Evolutionary conservation across 805 yeast species (phyloP).

Genomic region (Barnettozyma wickerhamii): DNA sequence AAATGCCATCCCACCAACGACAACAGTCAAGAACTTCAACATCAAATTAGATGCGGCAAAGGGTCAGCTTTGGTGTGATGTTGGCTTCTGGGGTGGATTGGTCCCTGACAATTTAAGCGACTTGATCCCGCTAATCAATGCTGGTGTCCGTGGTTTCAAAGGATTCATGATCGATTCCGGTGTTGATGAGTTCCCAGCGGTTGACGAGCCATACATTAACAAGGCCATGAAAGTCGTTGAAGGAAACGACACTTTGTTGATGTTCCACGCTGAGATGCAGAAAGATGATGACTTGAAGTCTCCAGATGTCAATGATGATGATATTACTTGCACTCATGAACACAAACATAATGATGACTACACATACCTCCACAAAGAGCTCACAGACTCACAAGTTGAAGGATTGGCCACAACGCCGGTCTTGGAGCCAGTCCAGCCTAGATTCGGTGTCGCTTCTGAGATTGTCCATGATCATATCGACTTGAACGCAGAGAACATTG

Average conservation of each 20-base stretch:
- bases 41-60: conserved; percentile 73
- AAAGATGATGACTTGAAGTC: no score
- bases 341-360: conserved; percentile 6
- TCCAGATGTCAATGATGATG: conserved; percentile 9
- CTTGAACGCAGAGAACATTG: conserved; percentile 10
- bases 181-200: conserved; percentile 93
- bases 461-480: conserved; percentile 25
- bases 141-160: conserved; percentile 93
- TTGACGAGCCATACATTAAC: conserved; percentile 58
- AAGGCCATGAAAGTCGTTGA: conserved; percentile 62
- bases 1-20: conserved; percentile 94
- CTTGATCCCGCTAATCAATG: conserved; percentile 67
- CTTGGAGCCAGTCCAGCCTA: conserved; percentile 58
- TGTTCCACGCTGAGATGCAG: conserved; percentile 95
- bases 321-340: no score
- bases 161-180: conserved; percentile 92
- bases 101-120: conserved; percentile 73
- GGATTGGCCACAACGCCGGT: conserved; percentile 53
- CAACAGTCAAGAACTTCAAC: conserved; percentile 71
- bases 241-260: conserved; percentile 61
- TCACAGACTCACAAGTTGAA: conserved; percentile 46
- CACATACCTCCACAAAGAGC: conserved; percentile 18
- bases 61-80: conserved; percentile 86
- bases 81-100: conserved; percentile 95
- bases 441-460: conserved; percentile 39